Evolutionary conservation across 1,284 basidiomycete genomes (phyloP).

Genomic region (Malassezia dermatis): DNA sequence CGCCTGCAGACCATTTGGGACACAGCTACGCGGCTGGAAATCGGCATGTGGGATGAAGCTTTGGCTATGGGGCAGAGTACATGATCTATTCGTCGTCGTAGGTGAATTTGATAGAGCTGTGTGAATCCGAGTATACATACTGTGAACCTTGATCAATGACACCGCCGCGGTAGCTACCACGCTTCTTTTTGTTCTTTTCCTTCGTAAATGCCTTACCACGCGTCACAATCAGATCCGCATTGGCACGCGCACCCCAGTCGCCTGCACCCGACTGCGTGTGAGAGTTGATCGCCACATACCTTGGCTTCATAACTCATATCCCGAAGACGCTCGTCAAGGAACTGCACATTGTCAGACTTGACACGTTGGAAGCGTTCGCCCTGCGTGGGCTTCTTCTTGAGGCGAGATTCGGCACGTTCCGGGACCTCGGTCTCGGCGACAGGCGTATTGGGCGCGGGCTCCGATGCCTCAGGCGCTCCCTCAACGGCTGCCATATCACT

Average conservation of each 20-base stretch:
- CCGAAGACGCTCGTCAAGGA: slow-evolving; percentile 56
- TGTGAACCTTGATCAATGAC: slow-evolving; percentile 40
- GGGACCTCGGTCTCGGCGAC: not conserved
- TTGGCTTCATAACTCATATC: slow-evolving; percentile 77
- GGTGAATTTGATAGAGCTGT: slow-evolving; percentile 43
- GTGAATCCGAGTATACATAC: slow-evolving; percentile 17
- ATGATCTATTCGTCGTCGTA: slow-evolving; percentile 37
- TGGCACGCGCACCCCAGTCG: slow-evolving; percentile 81
- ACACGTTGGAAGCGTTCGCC: slow-evolving; percentile 62
- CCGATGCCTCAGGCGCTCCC: not conserved
- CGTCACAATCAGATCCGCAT: slow-evolving; percentile 78
- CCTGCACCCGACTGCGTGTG: slow-evolving; percentile 54
- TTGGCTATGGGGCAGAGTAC: slow-evolving; percentile 5
- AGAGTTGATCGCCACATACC: not conserved
- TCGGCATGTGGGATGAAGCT: slow-evolving; percentile 80
- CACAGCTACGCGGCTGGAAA: slow-evolving; percentile 62
- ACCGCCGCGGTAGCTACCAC: slow-evolving; percentile 54
- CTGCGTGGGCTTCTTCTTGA: slow-evolving; percentile 1
- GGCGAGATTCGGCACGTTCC: not conserved
- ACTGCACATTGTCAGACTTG: slow-evolving; percentile 58
- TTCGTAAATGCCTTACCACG: slow-evolving; percentile 89
- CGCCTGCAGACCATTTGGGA: slow-evolving; percentile 68
- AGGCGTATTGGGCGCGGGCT: not conserved
- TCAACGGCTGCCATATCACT: no score
- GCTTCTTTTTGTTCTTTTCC: slow-evolving; percentile 99